A percentile compares a stretch with the other conserved stretches of the same genome.
Evolutionary conservation across 768 basidiomycete species (phyloP).

Genomic region (Coprinopsis cinerea): DNA sequence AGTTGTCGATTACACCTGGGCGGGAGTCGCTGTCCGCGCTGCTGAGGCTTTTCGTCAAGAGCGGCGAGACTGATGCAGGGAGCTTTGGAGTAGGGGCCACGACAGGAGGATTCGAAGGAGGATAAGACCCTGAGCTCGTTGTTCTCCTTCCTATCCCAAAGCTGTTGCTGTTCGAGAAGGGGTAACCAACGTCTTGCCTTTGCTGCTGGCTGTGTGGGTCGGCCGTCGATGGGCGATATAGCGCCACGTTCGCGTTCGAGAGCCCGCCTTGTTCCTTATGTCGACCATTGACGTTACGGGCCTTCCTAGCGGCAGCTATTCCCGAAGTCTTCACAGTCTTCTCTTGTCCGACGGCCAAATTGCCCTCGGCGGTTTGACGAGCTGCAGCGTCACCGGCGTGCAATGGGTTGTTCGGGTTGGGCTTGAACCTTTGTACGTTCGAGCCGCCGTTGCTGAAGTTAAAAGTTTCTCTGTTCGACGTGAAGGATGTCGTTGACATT

Average conservation of each 20-base stretch:
- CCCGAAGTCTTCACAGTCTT: neutral
- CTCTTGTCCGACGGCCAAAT: neutral
- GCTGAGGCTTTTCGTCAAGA: neutral
- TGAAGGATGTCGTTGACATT: neutral
- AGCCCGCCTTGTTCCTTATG: neutral
- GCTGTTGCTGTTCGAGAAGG: neutral
- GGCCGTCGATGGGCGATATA: conserved; percentile 1
- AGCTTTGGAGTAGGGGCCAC: neutral
- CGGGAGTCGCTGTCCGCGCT: neutral
- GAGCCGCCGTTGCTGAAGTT: neutral
- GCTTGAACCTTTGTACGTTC: neutral
- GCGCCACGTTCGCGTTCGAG: neutral
- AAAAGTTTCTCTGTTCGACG: neutral
- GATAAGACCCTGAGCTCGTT: no score
- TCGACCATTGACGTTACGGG: neutral
- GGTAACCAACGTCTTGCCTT: neutral
- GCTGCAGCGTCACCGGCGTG: neutral
- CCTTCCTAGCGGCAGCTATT: neutral
- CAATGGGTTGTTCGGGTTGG: neutral
- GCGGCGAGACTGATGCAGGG: neutral
- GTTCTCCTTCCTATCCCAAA: neutral
- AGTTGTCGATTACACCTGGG: neutral
- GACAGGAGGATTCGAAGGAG: neutral
- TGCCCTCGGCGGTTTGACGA: neutral
- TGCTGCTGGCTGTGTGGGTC: neutral